Conservation (phyloP, 805 yeast species). For the Isabelozyma heimii region DNA sequence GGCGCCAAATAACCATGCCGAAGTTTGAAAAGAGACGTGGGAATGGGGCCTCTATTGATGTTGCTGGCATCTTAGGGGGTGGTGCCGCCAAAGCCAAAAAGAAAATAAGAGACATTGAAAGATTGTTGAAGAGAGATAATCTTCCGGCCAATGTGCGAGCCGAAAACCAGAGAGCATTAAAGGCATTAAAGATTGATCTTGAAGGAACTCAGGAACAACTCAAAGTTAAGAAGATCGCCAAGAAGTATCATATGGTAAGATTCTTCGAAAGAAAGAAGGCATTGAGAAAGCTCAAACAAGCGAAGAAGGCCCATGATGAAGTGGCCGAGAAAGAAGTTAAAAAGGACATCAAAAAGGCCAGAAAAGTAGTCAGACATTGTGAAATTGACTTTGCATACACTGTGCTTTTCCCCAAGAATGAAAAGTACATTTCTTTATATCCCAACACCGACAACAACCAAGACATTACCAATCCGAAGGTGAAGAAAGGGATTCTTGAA, state of each 20-base stretch:
- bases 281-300: constrained; percentile 60
- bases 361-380: constrained; percentile 51
- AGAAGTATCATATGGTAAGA: constrained; percentile 88
- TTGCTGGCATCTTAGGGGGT: constrained; percentile 28
- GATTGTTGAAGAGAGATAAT: constrained; percentile 59
- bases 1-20: constrained; percentile 1
- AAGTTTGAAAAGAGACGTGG: constrained; percentile 9
- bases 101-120: constrained; percentile 81
- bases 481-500: constrained; percentile 37
- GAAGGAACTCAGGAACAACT: constrained; percentile 43
- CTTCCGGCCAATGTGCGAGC: constrained; percentile 63
- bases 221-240: constrained; percentile 51
- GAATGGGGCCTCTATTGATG: constrained; percentile 19
- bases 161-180: constrained; percentile 74
- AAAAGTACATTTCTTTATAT: constrained; percentile 77
- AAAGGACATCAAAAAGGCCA: constrained; percentile 41
- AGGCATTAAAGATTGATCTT: constrained; percentile 60
- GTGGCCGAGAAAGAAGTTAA: constrained; percentile 30
- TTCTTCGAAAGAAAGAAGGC: constrained; percentile 92
- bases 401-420: constrained; percentile 71
- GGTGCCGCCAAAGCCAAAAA: constrained; percentile 63
- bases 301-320: constrained; percentile 36
- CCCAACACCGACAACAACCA: constrained; percentile 41
- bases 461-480: constrained; percentile 26
- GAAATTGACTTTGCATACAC: constrained; percentile 75